phyloP scores from a whole-genome alignment of 108 stramenopile species.

The Nannochloropsis salina region DNA sequence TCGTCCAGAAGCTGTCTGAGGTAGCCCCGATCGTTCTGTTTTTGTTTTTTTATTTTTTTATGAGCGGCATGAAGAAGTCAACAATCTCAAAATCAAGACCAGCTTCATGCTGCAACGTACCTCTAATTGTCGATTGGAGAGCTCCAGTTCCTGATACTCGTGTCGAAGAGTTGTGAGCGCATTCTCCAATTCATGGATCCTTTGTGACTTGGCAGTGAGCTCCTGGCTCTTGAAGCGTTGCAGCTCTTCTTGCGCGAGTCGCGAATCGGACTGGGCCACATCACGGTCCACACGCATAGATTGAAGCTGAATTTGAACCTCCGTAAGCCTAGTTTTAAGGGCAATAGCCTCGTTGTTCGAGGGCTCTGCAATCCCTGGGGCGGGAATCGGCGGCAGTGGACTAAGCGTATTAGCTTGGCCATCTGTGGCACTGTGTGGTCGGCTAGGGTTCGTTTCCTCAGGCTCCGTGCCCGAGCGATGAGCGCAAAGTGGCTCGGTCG shows the following conservation, averaged over 20 bases:
- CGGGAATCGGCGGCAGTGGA: neutral
- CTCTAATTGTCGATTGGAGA: neutral
- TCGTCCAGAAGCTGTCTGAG: neutral
- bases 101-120: neutral
- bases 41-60: neutral
- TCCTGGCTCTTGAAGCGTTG: neutral
- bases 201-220: neutral
- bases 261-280: neutral
- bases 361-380: neutral
- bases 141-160: slow-evolving; percentile 6
- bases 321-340: neutral
- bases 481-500: neutral
- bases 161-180: neutral
- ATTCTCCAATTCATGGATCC: neutral
- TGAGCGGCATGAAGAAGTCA: too few species aligned
- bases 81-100: too few species aligned
- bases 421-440: too few species aligned
- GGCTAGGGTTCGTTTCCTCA: neutral
- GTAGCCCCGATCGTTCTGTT: neutral
- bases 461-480: neutral
- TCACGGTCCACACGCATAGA: neutral
- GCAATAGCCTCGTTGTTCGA: neutral
- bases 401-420: neutral
- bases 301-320: neutral
- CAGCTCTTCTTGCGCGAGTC: neutral